phyloP scores from a whole-genome alignment of 768 basidiomycete genomes.

The Boletus insuetus region DNA sequence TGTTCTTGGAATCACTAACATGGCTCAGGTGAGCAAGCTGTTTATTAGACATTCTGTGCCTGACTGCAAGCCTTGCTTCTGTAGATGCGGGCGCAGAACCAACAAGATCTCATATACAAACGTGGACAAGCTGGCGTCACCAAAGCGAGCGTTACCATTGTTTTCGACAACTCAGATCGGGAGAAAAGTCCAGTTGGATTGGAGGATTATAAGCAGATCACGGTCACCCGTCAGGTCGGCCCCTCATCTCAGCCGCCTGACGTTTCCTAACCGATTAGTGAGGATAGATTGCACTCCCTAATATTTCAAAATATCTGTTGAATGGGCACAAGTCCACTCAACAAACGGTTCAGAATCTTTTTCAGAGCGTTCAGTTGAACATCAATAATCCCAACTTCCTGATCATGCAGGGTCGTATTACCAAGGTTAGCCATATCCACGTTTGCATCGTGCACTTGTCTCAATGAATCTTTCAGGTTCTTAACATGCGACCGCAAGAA shows the following conservation, averaged over 20 bases:
- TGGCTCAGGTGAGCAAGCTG: conserved; percentile 65
- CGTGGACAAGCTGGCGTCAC: conserved; percentile 96
- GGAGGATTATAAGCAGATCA: conserved; percentile 82
- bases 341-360: conserved; percentile 81
- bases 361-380: conserved; percentile 96
- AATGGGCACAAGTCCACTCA: conserved; percentile 95
- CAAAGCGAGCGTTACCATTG: conserved; percentile 96
- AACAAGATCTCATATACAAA: conserved; percentile 98
- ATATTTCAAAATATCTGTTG: conserved; percentile 89
- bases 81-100: conserved; percentile 92
- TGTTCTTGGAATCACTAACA: conserved; percentile 95
- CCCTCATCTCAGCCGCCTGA: background rate
- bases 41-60: background rate
- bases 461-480: conserved; percentile 42
- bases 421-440: conserved; percentile 59
- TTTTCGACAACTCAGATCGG: conserved; percentile 95
- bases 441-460: background rate
- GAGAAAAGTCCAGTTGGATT: conserved; percentile 80
- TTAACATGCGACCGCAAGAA: conserved; percentile 98
- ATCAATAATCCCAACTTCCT: conserved; percentile 99
- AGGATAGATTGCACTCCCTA: conserved; percentile 86
- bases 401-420: conserved; percentile 99
- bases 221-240: conserved; percentile 90
- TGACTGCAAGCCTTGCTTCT: background rate
- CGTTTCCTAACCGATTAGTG: background rate